Conservation (phyloP, 1,139 yeast genomes). For the Yarrowia galli region DNA sequence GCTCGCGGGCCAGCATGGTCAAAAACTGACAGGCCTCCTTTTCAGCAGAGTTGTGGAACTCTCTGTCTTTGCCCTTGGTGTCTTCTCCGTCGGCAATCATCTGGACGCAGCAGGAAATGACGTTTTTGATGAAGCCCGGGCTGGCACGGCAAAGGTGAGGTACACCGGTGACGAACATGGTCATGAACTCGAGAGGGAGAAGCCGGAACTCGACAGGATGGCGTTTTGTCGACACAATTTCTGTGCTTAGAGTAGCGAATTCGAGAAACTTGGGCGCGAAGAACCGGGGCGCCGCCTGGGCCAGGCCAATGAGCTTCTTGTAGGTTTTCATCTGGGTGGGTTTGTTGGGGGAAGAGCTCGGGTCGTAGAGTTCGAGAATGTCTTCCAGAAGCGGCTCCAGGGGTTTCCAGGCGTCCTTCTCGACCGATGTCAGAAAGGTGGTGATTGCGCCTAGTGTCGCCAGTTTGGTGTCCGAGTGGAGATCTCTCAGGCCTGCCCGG, state of each 20-base stretch:
- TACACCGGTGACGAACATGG: slow-evolving; percentile 31
- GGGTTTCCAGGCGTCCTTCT: slow-evolving; percentile 15
- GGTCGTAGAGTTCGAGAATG: slow-evolving; percentile 26
- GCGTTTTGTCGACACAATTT: slow-evolving; percentile 29
- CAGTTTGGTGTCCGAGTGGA: slow-evolving; percentile 24
- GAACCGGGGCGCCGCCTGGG: slow-evolving; percentile 18
- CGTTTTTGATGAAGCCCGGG: slow-evolving; percentile 22
- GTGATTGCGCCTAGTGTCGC: slow-evolving; percentile 21
- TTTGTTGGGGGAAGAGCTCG: slow-evolving; percentile 24
- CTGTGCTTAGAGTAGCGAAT: slow-evolving; percentile 17
- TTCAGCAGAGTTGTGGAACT: slow-evolving; percentile 11
- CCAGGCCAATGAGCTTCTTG: slow-evolving; percentile 27
- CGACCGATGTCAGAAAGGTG: slow-evolving; percentile 22
- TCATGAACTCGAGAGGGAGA: slow-evolving; percentile 36
- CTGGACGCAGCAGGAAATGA: slow-evolving; percentile 29
- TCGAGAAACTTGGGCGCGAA: slow-evolving; percentile 29
- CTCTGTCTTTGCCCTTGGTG: slow-evolving; percentile 24
- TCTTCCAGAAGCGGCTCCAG: slow-evolving; percentile 32
- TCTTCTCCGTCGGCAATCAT: slow-evolving; percentile 32
- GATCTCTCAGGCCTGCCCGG: slow-evolving; percentile 23
- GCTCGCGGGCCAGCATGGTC: slow-evolving; percentile 35
- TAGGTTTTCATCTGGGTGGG: slow-evolving; percentile 26
- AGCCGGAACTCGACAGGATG: slow-evolving; percentile 33
- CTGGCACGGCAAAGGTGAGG: slow-evolving; percentile 34
- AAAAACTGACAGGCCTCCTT: slow-evolving; percentile 26